Evolutionary conservation across 495 filamentous ascomycete species (phyloP), one percentile per base, ranked within the genome.

Genomic region (Hypomontagnella monticulosa): DNA sequence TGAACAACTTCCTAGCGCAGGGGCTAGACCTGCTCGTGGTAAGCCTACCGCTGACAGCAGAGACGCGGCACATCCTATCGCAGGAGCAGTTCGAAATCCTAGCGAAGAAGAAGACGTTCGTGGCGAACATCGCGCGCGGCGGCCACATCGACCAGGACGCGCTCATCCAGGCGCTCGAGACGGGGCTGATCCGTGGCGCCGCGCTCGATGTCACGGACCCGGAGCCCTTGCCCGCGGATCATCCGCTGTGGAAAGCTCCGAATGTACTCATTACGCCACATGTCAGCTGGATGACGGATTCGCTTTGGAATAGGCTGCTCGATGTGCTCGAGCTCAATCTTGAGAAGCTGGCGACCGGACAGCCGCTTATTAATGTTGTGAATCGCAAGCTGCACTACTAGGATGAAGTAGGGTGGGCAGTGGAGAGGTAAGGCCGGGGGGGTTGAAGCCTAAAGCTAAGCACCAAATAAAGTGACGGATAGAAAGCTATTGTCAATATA

Each of bases 141-240:
- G 80, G 78, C 27, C 85, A 93, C 46, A 77, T 96, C 42, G 80
- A 92, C 56, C 86, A 91, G 55, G 81, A 85, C 3, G 90, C 85
- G 1, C 72, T 96, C 20, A 78, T 93, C 12, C 75, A 76, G 0
- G 86, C 91, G 1, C 73, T 92, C 8, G 79, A 87, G 59, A 72
- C 73, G 5, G 83, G 76, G 0, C 78, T 77, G 3, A 73, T 96
- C 41, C 79, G 85, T 12, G 91, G 91, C 14, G 85, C 92, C 12
- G 91, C 90, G 42, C 72, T 96, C 44, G 93, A 97, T 78, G 93
- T 96, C 0, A 90, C 92, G 30, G 91, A 94, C 56, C 91, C 91
- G 1, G 92, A 97, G 72, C 92, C 92, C 0, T 71, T 96, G 61
- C 89, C 90, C 4, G 48, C 75, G n/a, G 87, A 91, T 16, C 82